Percentiles rank a stretch among this genome's conserved stretches.
Conservation (phyloP, 768 basidiomycete species). For the Boletus subparvulus region DNA sequence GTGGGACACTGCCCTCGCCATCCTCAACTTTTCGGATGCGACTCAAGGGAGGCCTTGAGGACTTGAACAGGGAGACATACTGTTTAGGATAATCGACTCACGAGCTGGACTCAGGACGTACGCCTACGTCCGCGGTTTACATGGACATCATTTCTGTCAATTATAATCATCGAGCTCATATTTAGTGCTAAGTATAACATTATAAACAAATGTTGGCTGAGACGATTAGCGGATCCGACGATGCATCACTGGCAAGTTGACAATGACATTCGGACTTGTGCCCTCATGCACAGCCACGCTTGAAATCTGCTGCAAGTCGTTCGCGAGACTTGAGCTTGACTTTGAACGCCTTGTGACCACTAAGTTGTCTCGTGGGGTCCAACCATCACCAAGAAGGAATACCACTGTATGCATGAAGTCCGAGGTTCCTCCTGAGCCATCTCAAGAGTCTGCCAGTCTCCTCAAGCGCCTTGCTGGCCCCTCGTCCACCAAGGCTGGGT, state of each 20-base stretch:
- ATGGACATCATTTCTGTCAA: not conserved
- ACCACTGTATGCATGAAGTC: conserved; percentile 19
- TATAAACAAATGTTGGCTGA: not conserved
- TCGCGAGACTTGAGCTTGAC: not conserved
- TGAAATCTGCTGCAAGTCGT: too few species aligned
- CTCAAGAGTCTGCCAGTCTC: conserved; percentile 68
- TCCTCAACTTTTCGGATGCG: conserved; percentile 21
- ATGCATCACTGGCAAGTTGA: too few species aligned
- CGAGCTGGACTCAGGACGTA: conserved; percentile 15
- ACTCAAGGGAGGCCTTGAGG: not conserved
- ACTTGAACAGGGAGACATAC: not conserved
- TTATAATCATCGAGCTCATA: not conserved
- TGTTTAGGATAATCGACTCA: not conserved
- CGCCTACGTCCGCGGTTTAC: not conserved
- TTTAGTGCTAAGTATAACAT: not conserved
- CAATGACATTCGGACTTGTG: too few species aligned
- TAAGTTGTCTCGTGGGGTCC: not conserved
- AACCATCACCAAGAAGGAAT: not conserved
- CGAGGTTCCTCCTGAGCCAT: conserved; percentile 33
- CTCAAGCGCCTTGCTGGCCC: conserved; percentile 83
- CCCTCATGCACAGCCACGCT: conserved; percentile 10
- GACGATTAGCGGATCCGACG: not conserved
- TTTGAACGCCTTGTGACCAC: too few species aligned
- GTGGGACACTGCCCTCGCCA: conserved; percentile 32
- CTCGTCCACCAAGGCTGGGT: conserved; percentile 89